Evolutionary conservation across 1,139 yeast genomes (phyloP).

Genomic region (Tardiomyces digboiensis): DNA sequence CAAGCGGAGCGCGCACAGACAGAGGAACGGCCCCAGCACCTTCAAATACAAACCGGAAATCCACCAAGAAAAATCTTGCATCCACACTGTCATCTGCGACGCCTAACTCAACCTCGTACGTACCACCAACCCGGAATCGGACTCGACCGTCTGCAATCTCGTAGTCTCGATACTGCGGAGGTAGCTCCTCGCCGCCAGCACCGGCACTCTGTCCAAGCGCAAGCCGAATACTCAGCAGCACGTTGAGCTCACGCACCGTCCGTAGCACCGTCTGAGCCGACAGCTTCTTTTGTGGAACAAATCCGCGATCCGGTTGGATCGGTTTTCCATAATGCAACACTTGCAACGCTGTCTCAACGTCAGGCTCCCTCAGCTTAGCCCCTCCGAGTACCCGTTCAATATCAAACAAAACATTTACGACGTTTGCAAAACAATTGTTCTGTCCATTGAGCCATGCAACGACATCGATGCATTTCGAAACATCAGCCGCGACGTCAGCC

Average conservation of each 20-base stretch:
- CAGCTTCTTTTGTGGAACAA: slow-evolving; percentile 42
- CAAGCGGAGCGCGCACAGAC: slow-evolving; percentile 38
- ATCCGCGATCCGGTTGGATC: slow-evolving; percentile 56
- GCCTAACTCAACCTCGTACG: slow-evolving; percentile 63
- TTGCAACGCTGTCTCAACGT: slow-evolving; percentile 76
- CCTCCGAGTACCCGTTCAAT: slow-evolving; percentile 62
- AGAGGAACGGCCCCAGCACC: slow-evolving; percentile 25
- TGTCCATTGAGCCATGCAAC: slow-evolving; percentile 85
- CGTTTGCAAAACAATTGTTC: slow-evolving; percentile 55
- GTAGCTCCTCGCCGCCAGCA: slow-evolving; percentile 33
- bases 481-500: slow-evolving; percentile 65
- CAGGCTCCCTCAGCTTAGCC: slow-evolving; percentile 88
- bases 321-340: slow-evolving; percentile 77
- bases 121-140: slow-evolving; percentile 51
- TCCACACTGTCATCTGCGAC: slow-evolving; percentile 51
- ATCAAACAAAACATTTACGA: slow-evolving; percentile 48
- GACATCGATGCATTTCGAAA: slow-evolving; percentile 69
- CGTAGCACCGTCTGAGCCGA: slow-evolving; percentile 49
- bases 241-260: slow-evolving; percentile 61
- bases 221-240: slow-evolving; percentile 63
- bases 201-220: slow-evolving; percentile 35
- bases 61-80: slow-evolving; percentile 70
- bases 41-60: slow-evolving; percentile 47
- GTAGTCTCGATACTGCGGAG: slow-evolving; percentile 53
- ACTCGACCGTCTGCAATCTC: slow-evolving; percentile 69